phyloP scores from a whole-genome alignment of 2,329 filamentous ascomycete genomes.

The Didymella segeticola region DNA sequence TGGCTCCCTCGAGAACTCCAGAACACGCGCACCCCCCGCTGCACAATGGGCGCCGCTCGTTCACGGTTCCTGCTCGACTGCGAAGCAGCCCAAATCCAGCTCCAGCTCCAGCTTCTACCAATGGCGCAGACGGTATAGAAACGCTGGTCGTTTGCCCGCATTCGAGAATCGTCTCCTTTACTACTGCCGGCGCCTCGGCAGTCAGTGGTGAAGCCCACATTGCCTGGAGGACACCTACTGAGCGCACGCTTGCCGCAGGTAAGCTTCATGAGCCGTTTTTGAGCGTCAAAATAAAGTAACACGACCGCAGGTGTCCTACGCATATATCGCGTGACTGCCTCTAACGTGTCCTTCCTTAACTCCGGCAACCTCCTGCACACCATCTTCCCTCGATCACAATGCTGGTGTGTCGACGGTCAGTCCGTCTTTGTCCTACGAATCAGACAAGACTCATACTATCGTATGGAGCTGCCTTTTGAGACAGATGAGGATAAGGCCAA shows the following conservation, averaged over 20 bases:
- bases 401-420: constrained; percentile 88
- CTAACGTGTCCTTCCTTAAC: constrained; percentile 81
- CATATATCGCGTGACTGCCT: constrained; percentile 85
- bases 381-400: constrained; percentile 88
- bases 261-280: constrained; percentile 34
- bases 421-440: constrained; percentile 89
- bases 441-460: constrained; percentile 82
- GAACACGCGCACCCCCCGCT: constrained; percentile 33
- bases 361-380: constrained; percentile 84
- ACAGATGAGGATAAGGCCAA: constrained; percentile 68
- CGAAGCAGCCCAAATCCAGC: constrained; percentile 37
- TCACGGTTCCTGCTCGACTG: constrained; percentile 56
- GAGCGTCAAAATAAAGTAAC: constrained; percentile 11
- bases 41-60: constrained; percentile 51
- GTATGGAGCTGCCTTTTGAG: constrained; percentile 80
- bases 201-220: constrained; percentile 62
- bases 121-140: constrained; percentile 61
- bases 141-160: constrained; percentile 77
- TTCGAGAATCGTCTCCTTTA: constrained; percentile 75
- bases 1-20: constrained; percentile 33
- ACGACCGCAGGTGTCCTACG: constrained; percentile 68
- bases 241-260: constrained; percentile 83
- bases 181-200: constrained; percentile 37
- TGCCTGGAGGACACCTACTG: constrained; percentile 76
- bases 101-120: constrained; percentile 43